These are phyloP conservation scores for Lactarius pseudohatsudake DNA, from an alignment of 768 basidiomycete species.

Conservation along the genomic window DNA sequence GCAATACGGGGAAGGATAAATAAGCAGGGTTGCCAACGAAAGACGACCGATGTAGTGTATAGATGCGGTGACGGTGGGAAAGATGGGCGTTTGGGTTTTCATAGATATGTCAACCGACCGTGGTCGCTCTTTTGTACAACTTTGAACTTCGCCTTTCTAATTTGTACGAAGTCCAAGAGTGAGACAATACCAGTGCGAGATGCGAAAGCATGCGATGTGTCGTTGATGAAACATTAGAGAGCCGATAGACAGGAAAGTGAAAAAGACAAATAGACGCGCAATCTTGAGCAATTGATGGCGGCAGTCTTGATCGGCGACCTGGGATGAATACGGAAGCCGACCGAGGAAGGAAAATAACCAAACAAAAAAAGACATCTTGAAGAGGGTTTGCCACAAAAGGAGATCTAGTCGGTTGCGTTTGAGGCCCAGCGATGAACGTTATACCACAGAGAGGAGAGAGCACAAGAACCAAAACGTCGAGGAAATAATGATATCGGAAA, in stretches of 20 bases:
- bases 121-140: constrained; percentile 43
- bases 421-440: constrained; percentile 36
- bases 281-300: constrained; percentile 28
- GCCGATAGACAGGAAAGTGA: constrained; percentile 15
- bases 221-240: constrained; percentile 28
- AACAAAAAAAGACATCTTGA: constrained; percentile 32
- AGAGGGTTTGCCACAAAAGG: constrained; percentile 32
- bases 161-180: constrained; percentile 35
- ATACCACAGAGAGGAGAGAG: constrained; percentile 28
- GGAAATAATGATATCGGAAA: constrained; percentile 44
- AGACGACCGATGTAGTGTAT: constrained; percentile 29
- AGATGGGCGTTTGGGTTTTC: constrained; percentile 32
- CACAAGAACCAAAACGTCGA: constrained; percentile 40
- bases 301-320: constrained; percentile 38
- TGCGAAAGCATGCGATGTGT: constrained; percentile 32
- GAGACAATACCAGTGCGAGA: constrained; percentile 38
- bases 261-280: constrained; percentile 17
- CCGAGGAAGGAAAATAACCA: constrained; percentile 23
- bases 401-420: constrained; percentile 33
- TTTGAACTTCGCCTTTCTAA: constrained; percentile 34
- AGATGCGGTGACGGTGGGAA: constrained; percentile 34
- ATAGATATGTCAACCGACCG: constrained; percentile 33
- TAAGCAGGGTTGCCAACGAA: constrained; percentile 27
- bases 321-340: constrained; percentile 48
- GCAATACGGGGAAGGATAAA: constrained; percentile 25